Base-by-base conservation (phyloP, 192 early-diverging fungal species). In the Linnemannia schmuckeri region DNA sequence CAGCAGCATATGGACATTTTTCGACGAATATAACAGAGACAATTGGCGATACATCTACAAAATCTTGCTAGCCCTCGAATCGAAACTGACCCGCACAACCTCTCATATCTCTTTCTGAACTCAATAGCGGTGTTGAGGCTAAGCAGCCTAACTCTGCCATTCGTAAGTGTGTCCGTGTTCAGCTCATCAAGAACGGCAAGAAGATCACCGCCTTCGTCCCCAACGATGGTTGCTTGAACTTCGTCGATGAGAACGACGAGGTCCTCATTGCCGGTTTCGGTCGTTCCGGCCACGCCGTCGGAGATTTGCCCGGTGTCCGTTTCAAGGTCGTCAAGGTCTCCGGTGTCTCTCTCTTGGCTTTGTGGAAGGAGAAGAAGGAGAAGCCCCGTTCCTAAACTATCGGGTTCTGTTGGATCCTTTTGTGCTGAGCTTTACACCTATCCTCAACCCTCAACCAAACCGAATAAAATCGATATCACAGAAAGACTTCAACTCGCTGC, bases 341-440 rank as follows among this genome's bases (percentile, higher is more conserved):
- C 83, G 98, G 98, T 92, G 99, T 99, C 87, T 97, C 98, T 69
- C 97, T 99, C 83, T 92, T 99, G 77, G 98, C 99, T 88, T 92
- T 99, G 91, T 99, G 96, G 94, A 99, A 99, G 95, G 99, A 99
- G 93, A 99, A 99, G 97, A 99, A 99, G 96, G 99, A 99, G 95
- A 99, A 99, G 96, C 97, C 97, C 88, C 94, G 98, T 85, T 95
- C 96, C 81, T 97, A 97, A 95, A 81, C 49, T 78, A 70, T 41
- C 41, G 24, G 49, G 20, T 18, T 52, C 35, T 22, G 54, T 76
- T 76, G 61, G 22, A 55, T 82, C 49, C 70, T 75, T 75, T 24
- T 76, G 37, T 82, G n/a, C 47, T 70, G 74, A 71, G 57, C 73
- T 54, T 81, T 49, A 49, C 47, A 49, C 41, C 49, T 52, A 52